Evolutionary conservation across 2,329 filamentous ascomycete species (phyloP).

Genomic region (Colletotrichum sp.): DNA sequence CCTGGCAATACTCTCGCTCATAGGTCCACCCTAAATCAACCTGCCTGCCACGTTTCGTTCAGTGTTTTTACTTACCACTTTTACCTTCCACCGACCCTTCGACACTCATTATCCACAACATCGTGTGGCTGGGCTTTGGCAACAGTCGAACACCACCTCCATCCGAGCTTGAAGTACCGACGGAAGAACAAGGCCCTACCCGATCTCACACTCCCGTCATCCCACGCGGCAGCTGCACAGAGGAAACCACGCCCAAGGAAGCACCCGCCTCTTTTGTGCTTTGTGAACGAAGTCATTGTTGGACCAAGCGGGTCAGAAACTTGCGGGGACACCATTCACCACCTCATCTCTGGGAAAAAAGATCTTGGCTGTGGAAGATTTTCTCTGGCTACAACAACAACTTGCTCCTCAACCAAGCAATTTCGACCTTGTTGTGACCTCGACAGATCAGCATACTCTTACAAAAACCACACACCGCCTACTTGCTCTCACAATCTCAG

Average conservation of each 20-base stretch:
- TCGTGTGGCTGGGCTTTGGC: neutral
- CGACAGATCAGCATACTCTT: neutral
- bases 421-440: neutral
- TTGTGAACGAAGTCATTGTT: neutral
- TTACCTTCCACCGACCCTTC: neutral
- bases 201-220: neutral
- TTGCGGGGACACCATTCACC: neutral
- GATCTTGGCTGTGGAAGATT: neutral
- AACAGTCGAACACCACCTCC: neutral
- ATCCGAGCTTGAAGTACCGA: neutral
- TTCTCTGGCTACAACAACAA: neutral
- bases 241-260: neutral
- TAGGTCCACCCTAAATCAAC: neutral
- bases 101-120: neutral
- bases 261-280: neutral
- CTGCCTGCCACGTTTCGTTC: neutral
- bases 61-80: neutral
- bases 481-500: neutral
- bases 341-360: neutral
- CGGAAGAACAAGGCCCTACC: neutral
- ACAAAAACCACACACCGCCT: neutral
- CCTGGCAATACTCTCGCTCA: slow-evolving; percentile 1
- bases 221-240: neutral
- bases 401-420: neutral
- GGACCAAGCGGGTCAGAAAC: neutral